These are phyloP conservation scores for Porphyrellus cyaneotinctus DNA, from an alignment of 768 basidiomycete species.

Conservation along the genomic window DNA sequence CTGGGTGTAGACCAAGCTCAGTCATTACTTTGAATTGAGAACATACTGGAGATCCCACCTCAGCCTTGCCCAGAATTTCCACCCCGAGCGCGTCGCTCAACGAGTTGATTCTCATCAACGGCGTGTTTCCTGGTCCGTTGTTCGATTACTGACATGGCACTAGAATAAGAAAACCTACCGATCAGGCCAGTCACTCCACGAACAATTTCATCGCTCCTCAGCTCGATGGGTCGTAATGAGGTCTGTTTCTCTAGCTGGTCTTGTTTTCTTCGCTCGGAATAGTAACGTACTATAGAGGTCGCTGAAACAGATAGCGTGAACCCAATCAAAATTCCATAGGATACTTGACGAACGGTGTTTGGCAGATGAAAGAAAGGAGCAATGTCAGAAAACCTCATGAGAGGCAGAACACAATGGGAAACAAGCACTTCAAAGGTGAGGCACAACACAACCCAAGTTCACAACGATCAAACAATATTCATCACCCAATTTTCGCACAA, in stretches of 20 bases:
- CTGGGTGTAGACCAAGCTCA: conserved; percentile 54
- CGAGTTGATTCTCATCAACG: conserved; percentile 86
- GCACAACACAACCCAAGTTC: background rate
- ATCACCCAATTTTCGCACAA: background rate
- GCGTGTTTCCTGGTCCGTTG: conserved; percentile 75
- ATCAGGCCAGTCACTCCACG: conserved; percentile 81
- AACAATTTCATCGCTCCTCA: conserved; percentile 74
- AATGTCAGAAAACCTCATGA: conserved; percentile 12
- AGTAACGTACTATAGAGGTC: conserved; percentile 56
- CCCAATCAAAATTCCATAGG: conserved; percentile 64
- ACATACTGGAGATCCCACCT: conserved; percentile 44
- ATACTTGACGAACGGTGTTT: conserved; percentile 32
- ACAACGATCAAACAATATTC: no score
- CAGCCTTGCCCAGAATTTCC: conserved; percentile 93
- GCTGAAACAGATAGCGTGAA: conserved; percentile 73
- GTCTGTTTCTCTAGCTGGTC: conserved; percentile 27
- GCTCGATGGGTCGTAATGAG: conserved; percentile 57
- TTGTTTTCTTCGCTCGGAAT: conserved; percentile 46
- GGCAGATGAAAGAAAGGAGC: conserved; percentile 23
- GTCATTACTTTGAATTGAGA: background rate
- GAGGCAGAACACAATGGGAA: no score
- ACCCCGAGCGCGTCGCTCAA: conserved; percentile 88
- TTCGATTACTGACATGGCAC: background rate
- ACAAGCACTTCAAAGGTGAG: no score
- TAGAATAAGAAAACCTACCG: conserved; percentile 44